Conservation (phyloP, 164 flowering plant genomes). For the Vitis rupestris region DNA sequence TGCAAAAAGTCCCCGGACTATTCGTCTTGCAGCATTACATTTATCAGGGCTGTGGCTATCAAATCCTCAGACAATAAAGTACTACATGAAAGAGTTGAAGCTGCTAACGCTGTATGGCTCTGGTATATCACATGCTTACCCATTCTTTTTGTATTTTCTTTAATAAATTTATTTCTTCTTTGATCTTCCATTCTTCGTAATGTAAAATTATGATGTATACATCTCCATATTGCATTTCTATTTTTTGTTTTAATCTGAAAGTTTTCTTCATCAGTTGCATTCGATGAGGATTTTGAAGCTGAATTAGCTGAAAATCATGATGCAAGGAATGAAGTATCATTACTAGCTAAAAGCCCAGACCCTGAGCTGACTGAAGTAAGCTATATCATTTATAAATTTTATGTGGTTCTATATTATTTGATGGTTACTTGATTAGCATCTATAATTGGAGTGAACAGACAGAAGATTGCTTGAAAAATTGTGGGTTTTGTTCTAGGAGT, state of each 20-base stretch:
- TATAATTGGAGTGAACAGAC: background rate
- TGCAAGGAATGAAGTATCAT: constrained; percentile 69
- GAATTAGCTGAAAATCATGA: constrained; percentile 79
- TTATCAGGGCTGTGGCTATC: constrained; percentile 81
- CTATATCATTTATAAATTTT: constrained; percentile 1
- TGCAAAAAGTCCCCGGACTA: constrained; percentile 93
- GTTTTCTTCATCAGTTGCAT: constrained; percentile 66
- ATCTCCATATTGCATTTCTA: background rate
- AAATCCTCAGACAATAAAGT: constrained; percentile 67
- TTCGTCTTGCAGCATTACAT: constrained; percentile 97
- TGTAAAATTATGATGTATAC: too few species aligned
- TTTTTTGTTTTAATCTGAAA: constrained; percentile 4
- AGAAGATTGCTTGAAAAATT: too few species aligned
- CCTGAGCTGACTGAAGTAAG: constrained; percentile 82
- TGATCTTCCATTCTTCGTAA: background rate
- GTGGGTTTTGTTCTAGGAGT: too few species aligned
- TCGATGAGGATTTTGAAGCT: constrained; percentile 97
- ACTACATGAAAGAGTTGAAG: constrained; percentile 82
- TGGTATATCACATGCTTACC: constrained; percentile 38
- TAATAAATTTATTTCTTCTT: background rate
- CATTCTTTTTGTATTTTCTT: background rate
- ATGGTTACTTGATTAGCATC: background rate
- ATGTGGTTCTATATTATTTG: background rate
- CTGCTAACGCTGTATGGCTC: constrained; percentile 89
- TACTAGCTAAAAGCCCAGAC: constrained; percentile 64